Conservation (phyloP, 257 asterid genomes). For the Leptodermis oblonga region DNA sequence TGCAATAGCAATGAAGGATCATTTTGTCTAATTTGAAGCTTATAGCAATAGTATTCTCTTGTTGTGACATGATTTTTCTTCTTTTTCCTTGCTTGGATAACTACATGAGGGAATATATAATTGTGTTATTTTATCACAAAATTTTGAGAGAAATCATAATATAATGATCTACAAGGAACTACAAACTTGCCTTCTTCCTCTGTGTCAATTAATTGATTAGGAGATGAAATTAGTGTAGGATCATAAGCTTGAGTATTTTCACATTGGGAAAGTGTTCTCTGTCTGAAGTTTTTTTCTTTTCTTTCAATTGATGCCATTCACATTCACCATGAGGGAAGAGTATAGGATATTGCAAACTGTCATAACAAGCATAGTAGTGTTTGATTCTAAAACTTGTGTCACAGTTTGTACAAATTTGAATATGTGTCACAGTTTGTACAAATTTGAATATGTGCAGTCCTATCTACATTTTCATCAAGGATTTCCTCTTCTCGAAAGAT, state of each 20-base stretch:
- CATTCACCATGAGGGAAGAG: not conserved
- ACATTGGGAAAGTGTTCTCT: too few relatives aligned
- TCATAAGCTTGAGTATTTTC: not conserved
- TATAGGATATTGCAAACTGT: not conserved
- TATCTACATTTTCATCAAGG: not conserved
- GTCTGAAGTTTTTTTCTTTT: too few relatives aligned
- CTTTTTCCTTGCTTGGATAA: not conserved
- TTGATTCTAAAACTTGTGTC: not conserved
- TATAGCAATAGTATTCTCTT: not conserved
- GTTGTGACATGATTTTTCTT: not conserved
- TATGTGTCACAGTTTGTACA: not conserved
- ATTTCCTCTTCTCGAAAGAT: not conserved
- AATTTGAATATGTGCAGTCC: not conserved
- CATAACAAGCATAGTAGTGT: not conserved
- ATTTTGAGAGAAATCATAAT: too few relatives aligned
- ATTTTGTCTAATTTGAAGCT: not conserved
- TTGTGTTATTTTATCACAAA: too few relatives aligned
- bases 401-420: too few relatives aligned
- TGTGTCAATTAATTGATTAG: not conserved
- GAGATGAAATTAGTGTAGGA: not conserved
- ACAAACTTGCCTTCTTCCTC: not conserved
- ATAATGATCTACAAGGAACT: too few relatives aligned
- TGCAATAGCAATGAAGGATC: not conserved
- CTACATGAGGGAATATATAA: not conserved
- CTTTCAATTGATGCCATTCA: not conserved